Evolutionary conservation across 257 asterid genomes (phyloP), one percentile per base, ranked within the genome.

Genomic region (Linderniella brevidens): DNA sequence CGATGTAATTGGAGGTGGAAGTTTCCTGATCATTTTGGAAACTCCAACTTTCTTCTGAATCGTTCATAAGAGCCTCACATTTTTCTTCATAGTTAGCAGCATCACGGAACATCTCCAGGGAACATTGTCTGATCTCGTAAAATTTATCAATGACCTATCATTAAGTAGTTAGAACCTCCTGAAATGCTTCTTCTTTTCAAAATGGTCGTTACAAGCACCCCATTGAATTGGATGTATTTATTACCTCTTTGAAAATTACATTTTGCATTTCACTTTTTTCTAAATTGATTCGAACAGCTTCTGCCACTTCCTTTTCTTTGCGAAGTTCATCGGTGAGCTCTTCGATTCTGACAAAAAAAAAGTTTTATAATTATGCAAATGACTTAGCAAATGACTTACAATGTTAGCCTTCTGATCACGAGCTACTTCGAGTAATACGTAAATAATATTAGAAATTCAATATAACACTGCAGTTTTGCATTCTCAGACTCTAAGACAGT

Each of bases 141-240:
- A 88, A 88, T 70, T 77, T 88, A 64, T 75, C 77, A 53, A 85
- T 64, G 63, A 81, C 92, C 98, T 88, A 71, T 54, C 55, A 44
- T 44, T 9, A 44, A 44, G 19, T 13, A 44, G 9, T 1, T 3
- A 39, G 43, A 39, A 3, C 9, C 15, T 2, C 3, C 15, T 2
- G 9, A 13, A 1, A 39, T 10, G 15, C 15, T 11, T 13, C 15
- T 39, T 37, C 3, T 39, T 1, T 39, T 39, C 15, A 10, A 2
- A 11, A 39, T 11, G 3, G 43, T 3, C 13, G 43, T 39, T 13
- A 13, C 13, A 39, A 39, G 43, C 43, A 10, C 8, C 40, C 11
- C 11, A 8, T 37, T 37, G 40, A 37, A 37, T 8, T 37, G 40
- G 40, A 37, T 37, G 11, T 51, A 54, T 56, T 25, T 17, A 43